Evolutionary conservation across 228 moss, liverwort and hornwort species (phyloP).

Genomic region (Sphagnum fallax): DNA sequence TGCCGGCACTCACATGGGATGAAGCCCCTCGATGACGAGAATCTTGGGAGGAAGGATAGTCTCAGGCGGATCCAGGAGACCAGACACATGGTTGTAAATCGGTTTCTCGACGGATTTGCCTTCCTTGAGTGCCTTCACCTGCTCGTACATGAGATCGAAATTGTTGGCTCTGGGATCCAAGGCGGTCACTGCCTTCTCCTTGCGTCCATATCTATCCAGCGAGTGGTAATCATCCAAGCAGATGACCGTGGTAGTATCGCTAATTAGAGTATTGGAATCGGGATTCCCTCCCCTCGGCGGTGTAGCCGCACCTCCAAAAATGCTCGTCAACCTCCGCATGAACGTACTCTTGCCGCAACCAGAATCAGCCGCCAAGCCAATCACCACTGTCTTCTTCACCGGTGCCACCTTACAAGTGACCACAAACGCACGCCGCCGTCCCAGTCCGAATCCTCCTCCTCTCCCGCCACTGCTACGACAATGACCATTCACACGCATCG

Average conservation of each 20-base stretch:
- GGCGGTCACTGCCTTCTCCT: constrained; percentile 90
- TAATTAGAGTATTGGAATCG: constrained; percentile 91
- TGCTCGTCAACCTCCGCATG: constrained; percentile 93
- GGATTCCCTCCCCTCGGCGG: constrained; percentile 86
- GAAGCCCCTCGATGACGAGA: constrained; percentile 90
- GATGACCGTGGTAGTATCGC: constrained; percentile 90
- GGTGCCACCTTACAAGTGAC: constrained; percentile 67
- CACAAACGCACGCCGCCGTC: constrained; percentile 21
- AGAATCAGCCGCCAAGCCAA: constrained; percentile 87
- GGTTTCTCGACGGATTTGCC: constrained; percentile 87
- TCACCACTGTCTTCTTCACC: constrained; percentile 58
- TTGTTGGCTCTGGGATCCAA: constrained; percentile 85
- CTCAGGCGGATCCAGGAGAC: constrained; percentile 75
- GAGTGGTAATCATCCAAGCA: constrained; percentile 97
- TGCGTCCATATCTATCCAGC: constrained; percentile 88
- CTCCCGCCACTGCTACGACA: no score
- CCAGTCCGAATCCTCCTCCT: no score
- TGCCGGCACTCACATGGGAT: constrained; percentile 72
- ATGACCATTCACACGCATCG: no score
- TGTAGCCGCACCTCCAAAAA: constrained; percentile 69
- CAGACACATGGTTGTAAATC: constrained; percentile 96
- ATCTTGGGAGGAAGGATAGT: constrained; percentile 65
- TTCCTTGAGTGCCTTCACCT: constrained; percentile 94
- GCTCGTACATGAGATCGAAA: constrained; percentile 99
- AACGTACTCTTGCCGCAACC: constrained; percentile 98